Conservation (phyloP, 169 alveolate genomes). For the Ichthyophthirius multifiliis region DNA sequence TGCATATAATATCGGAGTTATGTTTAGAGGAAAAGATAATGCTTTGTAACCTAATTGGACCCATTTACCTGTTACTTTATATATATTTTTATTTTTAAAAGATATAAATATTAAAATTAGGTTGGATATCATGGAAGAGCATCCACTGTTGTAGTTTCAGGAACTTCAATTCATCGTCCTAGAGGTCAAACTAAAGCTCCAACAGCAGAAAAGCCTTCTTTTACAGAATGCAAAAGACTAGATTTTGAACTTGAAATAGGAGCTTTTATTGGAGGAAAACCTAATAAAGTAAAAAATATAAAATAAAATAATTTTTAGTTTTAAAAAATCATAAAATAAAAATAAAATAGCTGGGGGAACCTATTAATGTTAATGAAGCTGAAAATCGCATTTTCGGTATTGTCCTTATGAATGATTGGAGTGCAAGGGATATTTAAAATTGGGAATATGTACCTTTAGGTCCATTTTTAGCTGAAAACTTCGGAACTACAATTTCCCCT, state of each 20-base stretch:
- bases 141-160: conserved; percentile 68
- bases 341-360: conserved; percentile 50
- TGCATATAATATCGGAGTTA: conserved; percentile 78
- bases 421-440: conserved; percentile 82
- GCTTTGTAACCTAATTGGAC: conserved; percentile 86
- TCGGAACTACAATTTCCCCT: conserved; percentile 84
- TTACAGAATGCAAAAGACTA: conserved; percentile 67
- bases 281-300: neutral
- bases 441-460: conserved; percentile 88
- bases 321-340: neutral
- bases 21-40: conserved; percentile 78
- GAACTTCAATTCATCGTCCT: conserved; percentile 65
- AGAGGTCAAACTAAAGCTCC: conserved; percentile 62
- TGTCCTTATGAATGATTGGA: conserved; percentile 85
- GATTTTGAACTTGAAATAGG: conserved; percentile 81
- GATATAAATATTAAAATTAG: neutral
- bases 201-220: conserved; percentile 69
- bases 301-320: too few relatives aligned
- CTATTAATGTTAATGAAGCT: conserved; percentile 62
- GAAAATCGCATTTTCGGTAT: conserved; percentile 79
- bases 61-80: conserved; percentile 70
- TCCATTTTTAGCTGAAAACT: conserved; percentile 84
- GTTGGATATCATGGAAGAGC: conserved; percentile 89
- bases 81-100: neutral
- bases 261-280: conserved; percentile 66